Evolutionary conservation across 352 stramenopile genomes (phyloP).

Genomic region (Phytophthora palmivora): DNA sequence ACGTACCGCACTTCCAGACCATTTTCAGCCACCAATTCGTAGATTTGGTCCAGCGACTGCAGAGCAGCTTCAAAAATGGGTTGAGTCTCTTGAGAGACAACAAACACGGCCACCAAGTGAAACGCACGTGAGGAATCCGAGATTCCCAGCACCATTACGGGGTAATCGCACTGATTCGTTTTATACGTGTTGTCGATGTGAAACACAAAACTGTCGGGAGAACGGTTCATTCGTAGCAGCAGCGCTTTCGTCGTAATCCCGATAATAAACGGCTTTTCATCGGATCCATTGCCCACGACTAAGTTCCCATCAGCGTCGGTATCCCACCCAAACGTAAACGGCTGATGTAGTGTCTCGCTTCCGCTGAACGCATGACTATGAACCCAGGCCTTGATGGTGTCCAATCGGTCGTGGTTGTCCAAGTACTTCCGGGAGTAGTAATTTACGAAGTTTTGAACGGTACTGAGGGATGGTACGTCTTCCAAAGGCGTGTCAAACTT

Average conservation of each 20-base stretch:
- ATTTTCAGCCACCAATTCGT: too few relatives aligned
- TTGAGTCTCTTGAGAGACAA: neutral
- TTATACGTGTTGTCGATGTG: conserved; percentile 10
- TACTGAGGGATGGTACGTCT: neutral
- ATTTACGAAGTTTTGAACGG: conserved; percentile 15
- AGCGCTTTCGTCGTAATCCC: neutral
- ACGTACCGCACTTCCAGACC: too few relatives aligned
- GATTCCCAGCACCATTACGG: neutral
- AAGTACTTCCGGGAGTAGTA: conserved; percentile 5
- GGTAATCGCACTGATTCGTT: conserved; percentile 2
- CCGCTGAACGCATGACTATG: neutral
- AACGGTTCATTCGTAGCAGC: neutral
- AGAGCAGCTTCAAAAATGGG: too few relatives aligned
- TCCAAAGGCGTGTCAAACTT: conserved; percentile 2
- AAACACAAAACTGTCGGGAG: neutral
- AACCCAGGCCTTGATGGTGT: conserved; percentile 3
- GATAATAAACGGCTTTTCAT: conserved; percentile 5
- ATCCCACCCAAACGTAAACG: conserved; percentile 7
- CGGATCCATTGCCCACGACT: conserved; percentile 10
- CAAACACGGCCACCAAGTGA: conserved; percentile 1
- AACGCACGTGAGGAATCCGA: conserved; percentile 11
- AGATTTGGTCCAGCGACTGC: too few relatives aligned
- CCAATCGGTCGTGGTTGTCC: conserved; percentile 6
- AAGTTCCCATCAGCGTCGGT: neutral
- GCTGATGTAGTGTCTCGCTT: neutral